Evolutionary conservation across 345 rosid genomes (phyloP).

Genomic region (Eucalyptus victrix): DNA sequence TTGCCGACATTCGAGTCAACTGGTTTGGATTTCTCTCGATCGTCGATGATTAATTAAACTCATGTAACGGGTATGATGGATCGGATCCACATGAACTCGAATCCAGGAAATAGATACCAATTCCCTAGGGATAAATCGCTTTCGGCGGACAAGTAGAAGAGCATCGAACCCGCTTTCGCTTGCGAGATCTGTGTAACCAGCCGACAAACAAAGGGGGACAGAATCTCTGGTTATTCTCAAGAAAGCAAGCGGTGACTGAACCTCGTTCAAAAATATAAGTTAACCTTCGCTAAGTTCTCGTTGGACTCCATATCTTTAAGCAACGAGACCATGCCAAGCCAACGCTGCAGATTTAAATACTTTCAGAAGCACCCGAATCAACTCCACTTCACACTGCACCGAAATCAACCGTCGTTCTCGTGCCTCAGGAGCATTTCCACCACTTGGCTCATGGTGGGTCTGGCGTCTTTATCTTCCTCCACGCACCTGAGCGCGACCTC

Average conservation of each 20-base stretch:
- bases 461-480: constrained; percentile 11
- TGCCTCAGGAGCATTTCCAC: constrained; percentile 3
- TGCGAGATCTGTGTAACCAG: neutral
- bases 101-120: neutral
- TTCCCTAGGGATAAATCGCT: neutral
- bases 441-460: constrained; percentile 18
- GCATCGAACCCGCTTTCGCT: neutral
- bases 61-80: neutral
- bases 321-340: neutral
- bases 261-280: neutral
- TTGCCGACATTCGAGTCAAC: neutral
- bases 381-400: neutral
- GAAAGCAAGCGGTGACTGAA: neutral
- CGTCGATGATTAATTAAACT: neutral
- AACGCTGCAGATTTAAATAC: neutral
- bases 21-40: neutral
- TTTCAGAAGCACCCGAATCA: neutral
- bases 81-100: neutral
- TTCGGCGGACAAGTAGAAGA: neutral
- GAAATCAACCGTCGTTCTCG: neutral
- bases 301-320: neutral
- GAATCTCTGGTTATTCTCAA: neutral
- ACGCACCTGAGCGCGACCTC: constrained; percentile 12
- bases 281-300: no score
- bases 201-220: neutral